A percentile compares a stretch with the other conserved stretches of the same genome.
Evolutionary conservation across 2,329 filamentous ascomycete species (phyloP).

Genomic region (Beauveria scarabaeidicola): DNA sequence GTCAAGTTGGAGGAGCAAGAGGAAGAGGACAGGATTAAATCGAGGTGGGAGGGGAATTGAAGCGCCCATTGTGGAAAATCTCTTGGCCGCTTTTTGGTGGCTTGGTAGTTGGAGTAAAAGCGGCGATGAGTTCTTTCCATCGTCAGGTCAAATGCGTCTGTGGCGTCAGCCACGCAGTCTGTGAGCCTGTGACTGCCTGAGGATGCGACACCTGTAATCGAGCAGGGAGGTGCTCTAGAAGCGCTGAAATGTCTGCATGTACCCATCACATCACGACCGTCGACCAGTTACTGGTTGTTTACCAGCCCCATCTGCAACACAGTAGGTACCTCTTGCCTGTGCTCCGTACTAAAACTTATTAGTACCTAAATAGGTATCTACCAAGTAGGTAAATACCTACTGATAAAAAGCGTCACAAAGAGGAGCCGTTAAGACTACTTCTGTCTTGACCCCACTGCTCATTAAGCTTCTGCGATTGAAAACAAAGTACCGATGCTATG

Average conservation of each 20-base stretch:
- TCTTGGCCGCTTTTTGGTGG: no score
- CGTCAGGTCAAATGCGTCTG: not conserved
- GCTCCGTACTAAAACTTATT: no score
- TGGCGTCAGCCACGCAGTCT: constrained; percentile 1
- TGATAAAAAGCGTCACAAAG: not conserved
- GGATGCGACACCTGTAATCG: not conserved
- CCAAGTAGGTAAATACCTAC: no score
- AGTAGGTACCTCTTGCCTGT: no score
- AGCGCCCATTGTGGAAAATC: not conserved
- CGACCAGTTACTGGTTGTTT: no score
- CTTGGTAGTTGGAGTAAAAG: no score
- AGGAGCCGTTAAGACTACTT: not conserved
- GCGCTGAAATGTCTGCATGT: no score
- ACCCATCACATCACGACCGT: no score
- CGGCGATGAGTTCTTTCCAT: no score
- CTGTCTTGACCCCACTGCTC: not conserved
- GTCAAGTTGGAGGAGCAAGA: not conserved
- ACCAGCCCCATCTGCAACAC: no score
- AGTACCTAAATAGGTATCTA: not conserved
- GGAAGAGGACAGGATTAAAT: not conserved
- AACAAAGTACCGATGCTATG: not conserved
- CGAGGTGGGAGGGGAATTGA: not conserved
- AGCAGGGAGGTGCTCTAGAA: not conserved
- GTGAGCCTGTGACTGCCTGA: not conserved
- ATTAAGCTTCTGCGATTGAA: not conserved